These are phyloP conservation scores for Trichocomaceae sp. DNA, from an alignment of 2,329 filamentous ascomycete genomes.

Conservation along the genomic window DNA sequence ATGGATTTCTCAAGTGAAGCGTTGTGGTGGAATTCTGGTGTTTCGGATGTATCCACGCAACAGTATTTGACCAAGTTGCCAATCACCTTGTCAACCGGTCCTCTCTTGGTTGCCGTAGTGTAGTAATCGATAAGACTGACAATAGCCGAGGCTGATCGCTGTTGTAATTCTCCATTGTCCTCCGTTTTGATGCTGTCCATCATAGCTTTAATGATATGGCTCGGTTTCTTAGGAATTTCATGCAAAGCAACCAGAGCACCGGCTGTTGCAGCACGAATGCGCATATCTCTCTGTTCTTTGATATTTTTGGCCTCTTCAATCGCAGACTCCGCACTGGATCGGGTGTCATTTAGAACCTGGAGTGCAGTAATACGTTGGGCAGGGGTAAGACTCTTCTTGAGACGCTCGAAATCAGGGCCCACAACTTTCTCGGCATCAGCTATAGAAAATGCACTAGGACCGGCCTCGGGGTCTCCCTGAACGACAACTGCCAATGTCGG, in stretches of 20 bases:
- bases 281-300: constrained; percentile 75
- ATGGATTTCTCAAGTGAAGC: constrained; percentile 71
- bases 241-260: constrained; percentile 84
- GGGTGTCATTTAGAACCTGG: constrained; percentile 71
- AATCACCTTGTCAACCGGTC: constrained; percentile 91
- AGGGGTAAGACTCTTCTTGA: constrained; percentile 83
- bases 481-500: constrained; percentile 83
- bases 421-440: constrained; percentile 82
- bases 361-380: constrained; percentile 79
- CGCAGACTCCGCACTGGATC: constrained; percentile 60
- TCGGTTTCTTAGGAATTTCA: constrained; percentile 85
- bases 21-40: constrained; percentile 86
- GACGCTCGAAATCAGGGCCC: constrained; percentile 72
- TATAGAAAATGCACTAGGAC: constrained; percentile 86
- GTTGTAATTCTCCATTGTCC: constrained; percentile 82
- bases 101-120: constrained; percentile 68
- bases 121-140: constrained; percentile 81
- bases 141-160: constrained; percentile 76
- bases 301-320: constrained; percentile 73
- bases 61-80: constrained; percentile 95
- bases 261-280: constrained; percentile 78
- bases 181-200: constrained; percentile 98
- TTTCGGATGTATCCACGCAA: constrained; percentile 95
- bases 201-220: constrained; percentile 85
- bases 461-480: constrained; percentile 85